Evolutionary conservation across 306 rosid species (phyloP), one percentile per base, ranked within the genome.

Genomic region (Acmispon strigosus): DNA sequence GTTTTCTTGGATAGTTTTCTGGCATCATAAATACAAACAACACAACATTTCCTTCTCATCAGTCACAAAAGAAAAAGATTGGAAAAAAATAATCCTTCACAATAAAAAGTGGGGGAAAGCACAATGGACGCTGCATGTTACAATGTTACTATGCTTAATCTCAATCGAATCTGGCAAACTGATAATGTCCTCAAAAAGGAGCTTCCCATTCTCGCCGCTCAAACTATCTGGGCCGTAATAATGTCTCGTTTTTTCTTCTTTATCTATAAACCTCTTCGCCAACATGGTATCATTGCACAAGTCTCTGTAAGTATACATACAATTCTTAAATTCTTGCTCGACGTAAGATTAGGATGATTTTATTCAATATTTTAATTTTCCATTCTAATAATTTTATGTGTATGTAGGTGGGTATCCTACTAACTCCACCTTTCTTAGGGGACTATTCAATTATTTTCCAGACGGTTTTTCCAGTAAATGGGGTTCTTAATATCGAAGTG

Each of bases 321-420:
- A 22, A 22, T 22, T 22, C 2, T 22, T 2, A 22, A 22, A 1
- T 22, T 22, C 2, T 22, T 1, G 2, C 2, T 2, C 24, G 2
- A 22, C 2, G 2, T 1, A 22, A 22, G 2, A 22, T 1, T 22
- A 2, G 2, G 1, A 22, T 22, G 24, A 22, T 22, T 22, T 22
- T 22, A 2, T 1, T 2, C 24, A 22, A 1, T 2, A 0, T 19
- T 69, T n/a, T 42, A 0, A 27, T 27, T 67, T 3, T 3, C 3
- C 15, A 34, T 12, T 22, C 29, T 32, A 32, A 32, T 6, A 5
- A 1, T 32, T 32, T n/a, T n/a, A n/a, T 32, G 37, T 5, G 7
- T 20, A n/a, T 58, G 72, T 6, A 84, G 85, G 67, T 60, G 50
- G 88, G 86, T n/a, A 62, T 81, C 11, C 2, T 78, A 2, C 34